Base-by-base conservation (phyloP, 2,329 filamentous ascomycete genomes). In the Iodosphaeria phyllophila region DNA sequence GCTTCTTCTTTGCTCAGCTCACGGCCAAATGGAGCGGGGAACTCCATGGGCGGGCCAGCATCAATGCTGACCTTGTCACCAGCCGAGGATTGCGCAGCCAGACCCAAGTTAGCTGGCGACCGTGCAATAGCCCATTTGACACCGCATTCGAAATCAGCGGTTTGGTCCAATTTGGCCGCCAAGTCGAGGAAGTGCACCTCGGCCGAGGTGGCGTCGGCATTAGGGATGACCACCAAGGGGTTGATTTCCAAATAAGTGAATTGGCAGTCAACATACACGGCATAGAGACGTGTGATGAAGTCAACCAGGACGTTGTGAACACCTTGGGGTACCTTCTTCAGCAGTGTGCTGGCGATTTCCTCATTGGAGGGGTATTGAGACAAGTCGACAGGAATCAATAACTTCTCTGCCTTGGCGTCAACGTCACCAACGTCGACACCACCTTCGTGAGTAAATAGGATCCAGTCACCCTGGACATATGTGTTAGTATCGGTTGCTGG, bases 181-280 rank as follows among this genome's bases (percentile, higher is more conserved):
- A 98, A 67, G 62, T 98, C 89, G 41, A 98, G 72, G 74, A 98
- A 98, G 70, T 93, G 71, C 27, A 98, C 89, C 20, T 83, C 76
- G 29, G 89, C 89, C 30, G 83, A 92, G 39, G 86, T 95, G 48
- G 69, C 77, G 43, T 84, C 74, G 38, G 69, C 75, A 54, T 95
- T 95, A 53, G 89, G 89, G 44, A 98, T 86, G 50, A 93, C 89
- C 33, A 98, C 89, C 36, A 98, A 64, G 41, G 89, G 89, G 73
- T 98, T 98, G 67, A 98, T 98, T 60, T 98, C 89, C 42, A 98
- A 82, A 64, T 98, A 98, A 47, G 89, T 95, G 71, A 98, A 98
- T 59, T 98, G 89, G 72, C 80, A 92, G 66, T 98, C 89, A 37
- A 95, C 89, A 48, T 95, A 98, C 60, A 98, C 89, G 43, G 86